Evolutionary conservation across 164 flowering plant genomes (phyloP).

Genomic region (Stephania japonica): DNA sequence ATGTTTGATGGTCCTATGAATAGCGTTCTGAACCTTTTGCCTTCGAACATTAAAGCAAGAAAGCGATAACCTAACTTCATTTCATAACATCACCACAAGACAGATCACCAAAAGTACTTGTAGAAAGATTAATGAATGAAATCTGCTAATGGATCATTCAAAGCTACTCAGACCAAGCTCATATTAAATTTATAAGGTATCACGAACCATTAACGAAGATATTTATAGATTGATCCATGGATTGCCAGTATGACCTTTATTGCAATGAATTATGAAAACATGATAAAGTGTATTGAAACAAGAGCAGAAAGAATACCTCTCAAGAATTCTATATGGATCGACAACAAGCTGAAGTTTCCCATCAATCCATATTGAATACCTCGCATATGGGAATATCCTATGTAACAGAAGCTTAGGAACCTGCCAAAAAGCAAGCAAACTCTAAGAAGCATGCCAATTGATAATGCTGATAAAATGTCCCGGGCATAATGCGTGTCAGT

Average conservation of each 20-base stretch:
- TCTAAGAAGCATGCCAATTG: not conserved
- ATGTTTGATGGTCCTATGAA: not conserved
- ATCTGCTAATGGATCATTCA: not conserved
- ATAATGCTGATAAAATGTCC: not conserved
- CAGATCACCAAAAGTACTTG: not conserved
- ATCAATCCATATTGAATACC: conserved; percentile 92
- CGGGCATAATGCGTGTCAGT: not conserved
- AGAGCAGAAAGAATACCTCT: conserved; percentile 48
- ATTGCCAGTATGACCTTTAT: not conserved
- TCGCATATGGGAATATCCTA: conserved; percentile 73
- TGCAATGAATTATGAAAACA: not conserved
- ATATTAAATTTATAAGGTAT: not conserved
- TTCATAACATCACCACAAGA: not conserved
- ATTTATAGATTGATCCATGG: not conserved
- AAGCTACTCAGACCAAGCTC: not conserved
- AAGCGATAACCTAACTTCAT: not conserved
- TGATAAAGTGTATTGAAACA: not conserved
- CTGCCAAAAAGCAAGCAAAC: conserved; percentile 27
- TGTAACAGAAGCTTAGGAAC: conserved; percentile 89
- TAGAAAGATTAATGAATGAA: not conserved
- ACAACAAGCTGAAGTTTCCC: conserved; percentile 90
- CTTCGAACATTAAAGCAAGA: not conserved
- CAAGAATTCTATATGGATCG: conserved; percentile 92
- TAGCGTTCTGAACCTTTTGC: not conserved
- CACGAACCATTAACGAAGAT: not conserved